These are phyloP conservation scores for Bipolaris sorokiniana DNA, from an alignment of 2,329 filamentous ascomycete species.

Conservation along the genomic window DNA sequence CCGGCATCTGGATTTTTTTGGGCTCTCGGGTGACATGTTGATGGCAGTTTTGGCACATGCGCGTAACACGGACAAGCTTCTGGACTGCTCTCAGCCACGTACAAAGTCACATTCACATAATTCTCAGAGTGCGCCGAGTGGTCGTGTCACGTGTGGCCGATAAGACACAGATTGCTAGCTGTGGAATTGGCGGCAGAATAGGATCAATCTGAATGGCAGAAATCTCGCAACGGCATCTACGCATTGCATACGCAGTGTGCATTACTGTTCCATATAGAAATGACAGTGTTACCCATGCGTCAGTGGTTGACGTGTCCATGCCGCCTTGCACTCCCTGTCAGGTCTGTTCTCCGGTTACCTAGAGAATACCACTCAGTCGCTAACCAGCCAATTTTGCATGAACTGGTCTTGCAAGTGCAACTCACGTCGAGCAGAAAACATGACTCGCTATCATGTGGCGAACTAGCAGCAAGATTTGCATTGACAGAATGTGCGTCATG, in stretches of 20 bases:
- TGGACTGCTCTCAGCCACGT: neutral
- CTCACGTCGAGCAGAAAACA: conserved; percentile 1
- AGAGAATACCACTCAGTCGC: conserved; percentile 12
- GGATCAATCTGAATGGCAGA: neutral
- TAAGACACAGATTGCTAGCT: neutral
- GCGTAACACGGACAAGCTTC: neutral
- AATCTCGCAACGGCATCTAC: neutral
- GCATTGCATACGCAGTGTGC: conserved; percentile 20
- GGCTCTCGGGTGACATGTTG: conserved; percentile 1
- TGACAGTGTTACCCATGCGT: neutral
- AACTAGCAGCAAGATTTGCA: neutral
- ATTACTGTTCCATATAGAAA: conserved; percentile 4
- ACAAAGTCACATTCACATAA: neutral
- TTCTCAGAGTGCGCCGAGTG: neutral
- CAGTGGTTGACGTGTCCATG: conserved; percentile 16
- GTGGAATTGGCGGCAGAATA: neutral
- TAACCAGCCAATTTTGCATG: conserved; percentile 18
- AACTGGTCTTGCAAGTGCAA: conserved; percentile 13
- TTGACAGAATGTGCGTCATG: neutral
- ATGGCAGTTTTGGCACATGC: neutral
- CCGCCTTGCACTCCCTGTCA: conserved; percentile 28
- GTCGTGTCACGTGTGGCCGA: conserved; percentile 3
- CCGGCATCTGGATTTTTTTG: neutral
- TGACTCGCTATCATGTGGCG: conserved; percentile 5
- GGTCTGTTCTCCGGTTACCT: conserved; percentile 22